Evolutionary conservation across 306 rosid genomes (phyloP).

Genomic region (Fragaria ananassa): DNA sequence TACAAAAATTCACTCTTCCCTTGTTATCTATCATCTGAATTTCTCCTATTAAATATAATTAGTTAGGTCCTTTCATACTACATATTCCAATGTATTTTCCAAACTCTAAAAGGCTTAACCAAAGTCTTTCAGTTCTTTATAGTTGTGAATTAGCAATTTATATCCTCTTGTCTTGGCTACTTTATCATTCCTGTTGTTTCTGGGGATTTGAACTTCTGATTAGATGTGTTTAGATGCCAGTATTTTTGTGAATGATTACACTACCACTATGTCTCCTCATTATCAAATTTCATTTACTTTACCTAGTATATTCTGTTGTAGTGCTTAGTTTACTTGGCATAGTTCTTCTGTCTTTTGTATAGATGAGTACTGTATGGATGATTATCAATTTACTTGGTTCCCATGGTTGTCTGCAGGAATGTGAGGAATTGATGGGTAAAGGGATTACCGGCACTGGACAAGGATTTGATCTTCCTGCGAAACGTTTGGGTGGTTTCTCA

Average conservation of each 20-base stretch:
- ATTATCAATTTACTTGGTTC: background rate
- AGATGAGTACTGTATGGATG: background rate
- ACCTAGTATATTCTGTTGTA: background rate
- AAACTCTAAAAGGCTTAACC: background rate
- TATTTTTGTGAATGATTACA: background rate
- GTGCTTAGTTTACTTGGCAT: background rate
- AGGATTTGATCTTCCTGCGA: conserved; percentile 52
- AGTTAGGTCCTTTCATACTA: background rate
- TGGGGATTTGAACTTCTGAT: background rate
- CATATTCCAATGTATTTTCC: background rate
- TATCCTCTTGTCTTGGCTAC: background rate
- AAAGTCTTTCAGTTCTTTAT: background rate
- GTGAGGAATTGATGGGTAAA: conserved; percentile 51
- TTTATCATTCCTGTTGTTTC: background rate
- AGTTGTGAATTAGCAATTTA: background rate
- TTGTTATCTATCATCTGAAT: background rate
- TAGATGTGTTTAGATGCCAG: background rate
- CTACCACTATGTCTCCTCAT: too few species aligned
- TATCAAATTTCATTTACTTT: background rate
- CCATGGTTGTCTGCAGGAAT: conserved; percentile 37
- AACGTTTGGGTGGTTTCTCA: conserved; percentile 53
- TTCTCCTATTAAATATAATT: background rate
- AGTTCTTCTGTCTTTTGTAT: background rate
- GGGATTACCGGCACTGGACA: conserved; percentile 46
- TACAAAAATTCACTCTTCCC: background rate